These are phyloP conservation scores for Chlorella vulgaris DNA, from an alignment of 139 green algal genomes.

Conservation along the genomic window DNA sequence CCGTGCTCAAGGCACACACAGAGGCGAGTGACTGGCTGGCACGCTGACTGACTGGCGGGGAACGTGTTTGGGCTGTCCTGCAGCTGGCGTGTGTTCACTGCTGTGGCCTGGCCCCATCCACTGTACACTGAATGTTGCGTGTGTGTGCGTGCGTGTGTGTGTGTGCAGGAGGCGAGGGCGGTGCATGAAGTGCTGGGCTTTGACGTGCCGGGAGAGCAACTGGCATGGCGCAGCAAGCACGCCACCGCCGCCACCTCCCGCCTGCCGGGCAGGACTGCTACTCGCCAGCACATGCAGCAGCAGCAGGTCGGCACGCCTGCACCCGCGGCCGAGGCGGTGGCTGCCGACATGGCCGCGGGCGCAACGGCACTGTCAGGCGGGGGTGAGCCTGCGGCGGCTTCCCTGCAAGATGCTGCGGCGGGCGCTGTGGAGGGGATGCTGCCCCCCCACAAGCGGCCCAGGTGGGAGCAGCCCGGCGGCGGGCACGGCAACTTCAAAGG, in stretches of 20 bases:
- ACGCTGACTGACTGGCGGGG: no score
- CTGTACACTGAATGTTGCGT: no score
- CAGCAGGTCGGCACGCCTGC: not conserved
- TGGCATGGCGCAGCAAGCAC: conserved; percentile 18
- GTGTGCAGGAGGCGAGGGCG: conserved; percentile 1
- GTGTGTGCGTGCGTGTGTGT: not conserved
- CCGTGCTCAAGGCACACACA: not conserved
- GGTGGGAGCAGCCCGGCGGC: conserved; percentile 5
- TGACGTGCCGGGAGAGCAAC: not conserved
- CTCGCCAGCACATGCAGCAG: not conserved
- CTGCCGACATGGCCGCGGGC: not conserved
- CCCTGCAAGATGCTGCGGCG: not conserved
- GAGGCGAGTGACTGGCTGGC: conserved; percentile 8
- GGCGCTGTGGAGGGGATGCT: not conserved
- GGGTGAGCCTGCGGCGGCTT: not conserved
- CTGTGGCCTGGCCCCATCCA: no score
- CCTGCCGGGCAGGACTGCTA: not conserved
- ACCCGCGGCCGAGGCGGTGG: not conserved
- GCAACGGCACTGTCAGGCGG: not conserved
- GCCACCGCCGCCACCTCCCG: not conserved
- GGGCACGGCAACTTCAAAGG: not conserved
- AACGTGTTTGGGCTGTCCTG: not conserved
- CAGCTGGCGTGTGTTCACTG: no score
- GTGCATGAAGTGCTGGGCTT: conserved; percentile 4
- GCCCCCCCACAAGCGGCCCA: conserved; percentile 11